Conservation (phyloP, 768 basidiomycete species). For the Mycena galopus region DNA sequence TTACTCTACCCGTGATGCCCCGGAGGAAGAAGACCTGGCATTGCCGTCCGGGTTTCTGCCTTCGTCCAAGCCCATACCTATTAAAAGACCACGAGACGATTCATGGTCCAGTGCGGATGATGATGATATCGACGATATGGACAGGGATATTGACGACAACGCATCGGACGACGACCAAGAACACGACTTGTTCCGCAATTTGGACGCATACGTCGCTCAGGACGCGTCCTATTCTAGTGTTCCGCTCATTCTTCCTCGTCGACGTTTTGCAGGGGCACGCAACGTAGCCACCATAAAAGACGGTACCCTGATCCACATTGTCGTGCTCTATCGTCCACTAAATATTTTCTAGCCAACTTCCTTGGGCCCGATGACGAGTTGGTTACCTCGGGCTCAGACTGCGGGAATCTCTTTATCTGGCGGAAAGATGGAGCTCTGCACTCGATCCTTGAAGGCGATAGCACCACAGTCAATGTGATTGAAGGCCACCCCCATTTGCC, state of each 20-base stretch:
- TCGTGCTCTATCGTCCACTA: slow-evolving; percentile 1
- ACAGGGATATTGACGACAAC: slow-evolving; percentile 51
- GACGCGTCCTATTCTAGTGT: slow-evolving; percentile 49
- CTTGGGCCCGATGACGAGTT: slow-evolving; percentile 84
- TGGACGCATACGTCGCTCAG: slow-evolving; percentile 39
- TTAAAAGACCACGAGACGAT: slow-evolving; percentile 32
- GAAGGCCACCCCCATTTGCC: slow-evolving; percentile 88
- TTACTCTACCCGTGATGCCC: slow-evolving; percentile 79
- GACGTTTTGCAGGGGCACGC: slow-evolving; percentile 74
- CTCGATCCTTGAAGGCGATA: slow-evolving; percentile 89
- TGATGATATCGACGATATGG: slow-evolving; percentile 49
- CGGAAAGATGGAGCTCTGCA: slow-evolving; percentile 74
- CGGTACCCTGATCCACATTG: slow-evolving; percentile 56
- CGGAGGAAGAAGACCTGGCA: slow-evolving; percentile 45
- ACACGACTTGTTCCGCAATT: slow-evolving; percentile 37
- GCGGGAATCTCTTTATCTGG: slow-evolving; percentile 92
- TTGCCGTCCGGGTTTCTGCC: slow-evolving; percentile 32
- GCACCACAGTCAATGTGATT: slow-evolving; percentile 85
- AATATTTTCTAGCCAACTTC: slow-evolving; percentile 75
- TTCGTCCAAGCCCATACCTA: slow-evolving; percentile 33
- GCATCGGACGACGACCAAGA: slow-evolving; percentile 42
- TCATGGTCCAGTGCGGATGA: slow-evolving; percentile 45
- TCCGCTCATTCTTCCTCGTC: slow-evolving; percentile 73
- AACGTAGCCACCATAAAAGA: slow-evolving; percentile 92
- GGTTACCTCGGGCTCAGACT: slow-evolving; percentile 88